Base-by-base conservation (phyloP, 306 rosid species). In the Medicago lupulina region DNA sequence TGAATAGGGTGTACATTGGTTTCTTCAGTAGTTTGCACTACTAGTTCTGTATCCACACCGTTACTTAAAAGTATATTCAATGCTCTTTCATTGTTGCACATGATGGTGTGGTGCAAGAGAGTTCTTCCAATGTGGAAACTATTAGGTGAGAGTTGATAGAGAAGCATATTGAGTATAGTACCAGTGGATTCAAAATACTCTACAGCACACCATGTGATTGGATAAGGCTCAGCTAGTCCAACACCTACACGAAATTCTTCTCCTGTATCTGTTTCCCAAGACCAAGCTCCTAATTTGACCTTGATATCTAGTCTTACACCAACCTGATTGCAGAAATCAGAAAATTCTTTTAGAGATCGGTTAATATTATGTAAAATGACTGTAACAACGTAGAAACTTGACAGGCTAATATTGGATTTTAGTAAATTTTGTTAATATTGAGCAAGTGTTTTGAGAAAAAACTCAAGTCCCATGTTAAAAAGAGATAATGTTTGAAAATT, bases 241-340 rank as follows among this genome's bases (percentile, higher is more conserved):
- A 85, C 95, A 50, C 95, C 95, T 0, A 87, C 95, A 9, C 95
- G 90, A 83, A 82, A 76, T 61, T 86, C 95, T 65, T 87, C 95
- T 64, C 89, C 92, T 1, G 85, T 86, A 18, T 76, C 81, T 50
- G 36, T 70, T 46, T 89, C 95, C 95, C 95, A 89, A 7, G 89
- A 82, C 95, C 95, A 89, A 16, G 89, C 90, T 67, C 92, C 92
- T 18, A 89, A 67, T 68, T 78, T 86, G 13, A 86, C 92, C 70
- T 86, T 77, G 54, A 68, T 82, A 65, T 89, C 90, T 15, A 85
- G 83, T 76, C 79, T 76, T 16, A 80, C 90, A 0, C 89, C 90
- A 40, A 75, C 92, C 90, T 89, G 87, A 53, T 54, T 68, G 44
- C 70, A 60, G 1, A 40, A 34, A 58, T 10, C 47, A 54, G 54